Base-by-base conservation (phyloP, 106 monocot genomes). In the Vanilla planifolia region DNA sequence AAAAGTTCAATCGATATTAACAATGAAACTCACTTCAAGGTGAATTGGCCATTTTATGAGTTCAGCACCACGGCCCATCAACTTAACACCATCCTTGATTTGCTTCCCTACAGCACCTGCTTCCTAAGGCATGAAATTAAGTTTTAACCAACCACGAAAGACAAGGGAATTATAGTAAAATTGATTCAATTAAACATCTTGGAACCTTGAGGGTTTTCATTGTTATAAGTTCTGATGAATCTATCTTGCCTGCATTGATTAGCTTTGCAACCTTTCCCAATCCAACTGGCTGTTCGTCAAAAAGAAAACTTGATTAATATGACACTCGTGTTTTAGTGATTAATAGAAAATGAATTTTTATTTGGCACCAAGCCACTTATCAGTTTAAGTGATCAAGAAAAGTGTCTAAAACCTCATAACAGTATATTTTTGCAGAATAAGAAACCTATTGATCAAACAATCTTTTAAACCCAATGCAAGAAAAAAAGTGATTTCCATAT, bases 41-140 rank as follows among this genome's bases (percentile, higher is more conserved):
- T 88, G 87, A 63, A 88, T 88, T 43, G 87, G 87, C 87, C 87
- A 83, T 70, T 83, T 78, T 22, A 88, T 83, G 34, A 78, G 62
- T 44, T 88, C 82, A 51, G 79, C 79, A 51, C 87, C 87, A 43
- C 79, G 76, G 16, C 76, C 79, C 82, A 88, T 82, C 60, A 88
- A 70, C 58, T 73, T 68, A 68, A 88, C 82, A 55, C 87, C 87
- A 71, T 88, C 87, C 55, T 83, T 67, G 63, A 88, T 83, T 65
- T 88, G 82, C 73, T 88, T 88, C 36, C 82, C 82, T 51, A 88
- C 70, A 11, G 87, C 87, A 62, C 82, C 63, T 51, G 82, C 73
- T 34, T 83, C 82, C 82, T 88, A 63, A 2, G 47, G 35, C 39
- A 34, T 1, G 43, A 62, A 15, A 48, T 33, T 10, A 20, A 32